A percentile compares a stretch with the other conserved stretches of the same genome.
Conservation (phyloP, 176 grass and related monocot genomes). For the Aegilops tauschii region DNA sequence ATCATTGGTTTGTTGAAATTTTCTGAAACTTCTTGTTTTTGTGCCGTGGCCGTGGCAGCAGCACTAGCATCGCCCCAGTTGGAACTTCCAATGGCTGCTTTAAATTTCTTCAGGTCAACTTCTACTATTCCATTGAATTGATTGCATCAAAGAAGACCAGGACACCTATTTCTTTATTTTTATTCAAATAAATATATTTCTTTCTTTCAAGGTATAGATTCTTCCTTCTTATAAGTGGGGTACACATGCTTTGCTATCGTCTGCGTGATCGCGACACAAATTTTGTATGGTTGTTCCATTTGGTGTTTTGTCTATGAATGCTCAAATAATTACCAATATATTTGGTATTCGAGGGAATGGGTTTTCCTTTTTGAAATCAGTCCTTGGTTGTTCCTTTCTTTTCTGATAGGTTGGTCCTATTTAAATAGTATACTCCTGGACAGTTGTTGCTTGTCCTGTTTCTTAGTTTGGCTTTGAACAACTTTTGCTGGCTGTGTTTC, state of each 20-base stretch:
- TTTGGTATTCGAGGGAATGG: not conserved
- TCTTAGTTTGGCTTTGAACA: not conserved
- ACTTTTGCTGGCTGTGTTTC: not conserved
- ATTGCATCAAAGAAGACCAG: constrained; percentile 10
- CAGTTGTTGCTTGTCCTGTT: constrained; percentile 10
- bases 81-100: not conserved
- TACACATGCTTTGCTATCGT: not conserved
- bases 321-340: not conserved
- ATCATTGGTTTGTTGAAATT: not conserved
- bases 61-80: not conserved
- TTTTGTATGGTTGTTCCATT: constrained; percentile 13
- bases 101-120: constrained; percentile 24
- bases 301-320: not conserved
- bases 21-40: not conserved
- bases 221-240: not conserved
- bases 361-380: not conserved
- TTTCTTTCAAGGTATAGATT: not conserved
- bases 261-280: not conserved
- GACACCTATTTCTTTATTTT: not conserved
- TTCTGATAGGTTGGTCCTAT: constrained; percentile 42
- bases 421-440: not conserved
- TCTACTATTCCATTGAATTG: constrained; percentile 28
- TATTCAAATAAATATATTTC: no score
- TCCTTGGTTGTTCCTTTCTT: not conserved
- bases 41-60: not conserved